phyloP scores from a whole-genome alignment of 2,329 filamentous ascomycete genomes.

The Pyrenochaeta sp. region DNA sequence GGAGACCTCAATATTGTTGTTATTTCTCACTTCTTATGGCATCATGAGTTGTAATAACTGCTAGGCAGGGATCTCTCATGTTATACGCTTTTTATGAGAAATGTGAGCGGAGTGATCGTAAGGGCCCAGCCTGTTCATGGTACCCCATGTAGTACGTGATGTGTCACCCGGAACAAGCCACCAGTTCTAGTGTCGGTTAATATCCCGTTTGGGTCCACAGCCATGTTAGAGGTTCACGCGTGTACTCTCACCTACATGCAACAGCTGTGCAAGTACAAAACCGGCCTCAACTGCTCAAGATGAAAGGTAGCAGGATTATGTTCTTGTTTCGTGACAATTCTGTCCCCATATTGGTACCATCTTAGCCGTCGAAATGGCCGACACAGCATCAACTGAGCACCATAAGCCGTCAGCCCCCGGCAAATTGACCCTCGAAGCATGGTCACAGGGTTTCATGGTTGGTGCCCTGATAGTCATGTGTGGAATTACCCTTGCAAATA shows the following conservation, averaged over 20 bases:
- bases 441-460: conserved; percentile 6
- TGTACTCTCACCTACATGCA: background rate
- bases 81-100: no score
- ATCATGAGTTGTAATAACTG: no score
- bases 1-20: no score
- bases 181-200: no score
- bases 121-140: no score
- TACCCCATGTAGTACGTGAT: no score
- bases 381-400: background rate
- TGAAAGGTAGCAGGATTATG: background rate
- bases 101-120: no score
- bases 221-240: no score
- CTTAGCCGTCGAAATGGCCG: background rate
- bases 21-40: no score
- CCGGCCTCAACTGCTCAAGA: background rate
- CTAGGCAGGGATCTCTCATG: no score
- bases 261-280: conserved; percentile 1
- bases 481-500: conserved; percentile 5
- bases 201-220: no score
- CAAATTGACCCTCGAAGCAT: conserved; percentile 5
- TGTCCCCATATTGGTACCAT: background rate
- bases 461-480: conserved; percentile 7
- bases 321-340: background rate
- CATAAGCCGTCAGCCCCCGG: conserved; percentile 1
- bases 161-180: no score